A percentile compares a stretch with the other conserved stretches of the same genome.
Evolutionary conservation across 176 grass and related monocot genomes (phyloP).

Genomic region (Cenchrus americanus): DNA sequence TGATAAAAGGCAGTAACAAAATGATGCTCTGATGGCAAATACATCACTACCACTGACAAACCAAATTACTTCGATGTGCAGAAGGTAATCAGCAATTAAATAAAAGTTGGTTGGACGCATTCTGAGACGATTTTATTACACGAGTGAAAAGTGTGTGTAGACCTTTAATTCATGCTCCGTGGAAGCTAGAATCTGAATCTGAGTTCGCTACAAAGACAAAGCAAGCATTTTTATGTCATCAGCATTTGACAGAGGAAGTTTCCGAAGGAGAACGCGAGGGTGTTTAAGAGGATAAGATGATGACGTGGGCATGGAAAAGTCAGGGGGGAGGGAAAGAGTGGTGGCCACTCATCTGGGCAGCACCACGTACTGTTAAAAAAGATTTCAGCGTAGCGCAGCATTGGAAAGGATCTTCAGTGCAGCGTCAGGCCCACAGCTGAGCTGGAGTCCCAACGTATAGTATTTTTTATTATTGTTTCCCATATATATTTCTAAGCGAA

Average conservation of each 20-base stretch:
- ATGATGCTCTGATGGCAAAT: neutral
- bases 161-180: neutral
- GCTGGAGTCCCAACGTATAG: constrained; percentile 26
- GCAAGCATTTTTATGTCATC: neutral
- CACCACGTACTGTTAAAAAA: constrained; percentile 34
- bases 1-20: neutral
- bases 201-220: constrained; percentile 25
- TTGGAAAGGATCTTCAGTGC: constrained; percentile 28
- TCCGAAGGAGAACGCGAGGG: neutral
- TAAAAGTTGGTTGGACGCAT: neutral
- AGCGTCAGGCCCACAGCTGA: constrained; percentile 26
- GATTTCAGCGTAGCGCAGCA: constrained; percentile 15
- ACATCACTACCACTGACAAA: neutral
- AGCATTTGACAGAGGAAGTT: neutral
- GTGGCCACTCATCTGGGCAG: constrained; percentile 43
- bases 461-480: neutral
- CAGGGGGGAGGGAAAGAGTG: neutral
- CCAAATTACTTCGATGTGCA: neutral
- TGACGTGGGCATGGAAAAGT: constrained; percentile 32
- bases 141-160: constrained; percentile 1
- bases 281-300: constrained; percentile 52
- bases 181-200: constrained; percentile 26
- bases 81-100: neutral
- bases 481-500: neutral
- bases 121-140: neutral